Evolutionary conservation across 148 eudicot species (phyloP), one percentile per base, ranked within the genome.

Genomic region (Selenicereus undatus): DNA sequence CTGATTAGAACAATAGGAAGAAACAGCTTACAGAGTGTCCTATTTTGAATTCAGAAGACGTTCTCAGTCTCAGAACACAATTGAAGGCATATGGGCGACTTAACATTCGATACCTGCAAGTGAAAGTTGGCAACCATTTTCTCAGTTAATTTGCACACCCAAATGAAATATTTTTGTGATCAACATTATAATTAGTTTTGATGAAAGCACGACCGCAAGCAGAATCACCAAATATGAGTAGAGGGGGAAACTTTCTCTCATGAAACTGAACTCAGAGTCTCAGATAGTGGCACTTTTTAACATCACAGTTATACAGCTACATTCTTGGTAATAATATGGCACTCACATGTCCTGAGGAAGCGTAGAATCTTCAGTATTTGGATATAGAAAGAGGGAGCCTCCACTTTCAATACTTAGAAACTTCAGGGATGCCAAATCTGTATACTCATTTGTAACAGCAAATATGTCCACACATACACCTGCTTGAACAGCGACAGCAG

Each of bases 291-390:
- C 52, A 48, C 39, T 51, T 5, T 35, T 66, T 35, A 78, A 70
- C 56, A 68, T 29, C 39, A 50, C 60, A 22, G 74, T 64, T 50
- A 48, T n/a, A 50, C 27, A 8, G 21, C 24, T 56, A 22, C 5
- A 3, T 26, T 76, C 45, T 60, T 27, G 54, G 72, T 21, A 71
- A 56, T 77, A 71, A 16, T 32, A 17, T 72, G 77, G 52, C 65
- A 93, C 99, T 91, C 88, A 95, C 99, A 95, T 92, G 89, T 95
- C 99, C 82, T 93, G 99, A 80, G 99, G 99, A 79, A 93, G 97
- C n/a, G 99, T 95, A 75, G 99, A 93, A 86, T 93, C 97, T 70
- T 95, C 99, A 69, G 99, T 92, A 85, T 82, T 93, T 74, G 96
- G 86, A 86, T 95, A 95, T 73, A 95, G 77, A 83, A 92, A 92